A percentile compares a stretch with the other conserved stretches of the same genome.
Conservation (phyloP, 768 basidiomycete genomes). For the Hysterangium stoloniferum region DNA sequence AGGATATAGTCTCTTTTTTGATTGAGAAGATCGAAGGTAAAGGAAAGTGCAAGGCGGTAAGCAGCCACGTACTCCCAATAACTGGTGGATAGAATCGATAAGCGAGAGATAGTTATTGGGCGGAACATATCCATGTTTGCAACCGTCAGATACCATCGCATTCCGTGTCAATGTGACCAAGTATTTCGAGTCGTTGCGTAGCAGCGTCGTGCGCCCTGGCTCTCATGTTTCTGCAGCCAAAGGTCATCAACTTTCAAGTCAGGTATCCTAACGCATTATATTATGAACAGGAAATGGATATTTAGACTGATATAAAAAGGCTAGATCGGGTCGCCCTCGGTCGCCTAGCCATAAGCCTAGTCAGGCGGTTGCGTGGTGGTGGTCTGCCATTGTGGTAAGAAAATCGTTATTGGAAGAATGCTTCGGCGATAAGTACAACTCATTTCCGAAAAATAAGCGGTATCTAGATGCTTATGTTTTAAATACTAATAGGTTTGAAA, state of each 20-base stretch:
- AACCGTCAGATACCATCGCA: conserved; percentile 43
- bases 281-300: no score
- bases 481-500: conserved; percentile 38
- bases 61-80: conserved; percentile 3
- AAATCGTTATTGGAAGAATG: conserved; percentile 52
- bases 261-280: no score
- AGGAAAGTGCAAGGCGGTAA: conserved; percentile 22
- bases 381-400: conserved; percentile 48
- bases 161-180: conserved; percentile 45
- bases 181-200: conserved; percentile 39
- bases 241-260: neutral
- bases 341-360: neutral
- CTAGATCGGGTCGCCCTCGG: neutral
- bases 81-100: conserved; percentile 14
- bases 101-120: conserved; percentile 36
- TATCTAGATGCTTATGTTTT: neutral
- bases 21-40: conserved; percentile 36
- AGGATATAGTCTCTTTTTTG: conserved; percentile 27
- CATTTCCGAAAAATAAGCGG: neutral
- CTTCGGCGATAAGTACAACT: conserved; percentile 37
- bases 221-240: neutral
- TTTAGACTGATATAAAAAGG: no score
- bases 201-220: neutral
- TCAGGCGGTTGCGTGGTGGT: conserved; percentile 37
- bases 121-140: conserved; percentile 40